Base-by-base conservation (phyloP, 129 eudicot genomes). In the Sambucus nigra region DNA sequence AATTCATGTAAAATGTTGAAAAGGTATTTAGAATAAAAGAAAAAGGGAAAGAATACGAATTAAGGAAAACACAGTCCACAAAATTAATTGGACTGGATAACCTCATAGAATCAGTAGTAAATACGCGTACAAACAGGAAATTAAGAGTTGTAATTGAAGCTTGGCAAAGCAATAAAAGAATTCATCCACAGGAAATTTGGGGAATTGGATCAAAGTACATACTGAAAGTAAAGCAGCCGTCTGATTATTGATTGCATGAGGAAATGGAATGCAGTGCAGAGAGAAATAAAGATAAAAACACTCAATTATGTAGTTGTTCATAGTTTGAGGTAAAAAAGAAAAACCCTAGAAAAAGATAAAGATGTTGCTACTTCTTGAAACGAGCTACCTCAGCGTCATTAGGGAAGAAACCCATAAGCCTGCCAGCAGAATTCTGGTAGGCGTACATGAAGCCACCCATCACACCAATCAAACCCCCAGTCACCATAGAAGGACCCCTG, bases 391-490 rank as follows among this genome's bases (percentile, higher is more conserved):
- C 99, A 58, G 79, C 87, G 8, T 82, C 99, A 11, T 91, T 91
- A 8, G 95, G 94, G 64, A 91, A 91, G 66, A 91, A 91, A 0
- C 95, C 99, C 99, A 91, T 91, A 16, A 89, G 81, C 51, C 98
- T 65, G 28, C 98, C 98, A 47, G 84, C 86, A 7, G 95, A 89
- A 60, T 89, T 91, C 80, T 91, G 95, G 52, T 85, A 85, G 0
- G 98, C 98, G 47, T 85, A 85, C 94, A 91, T 91, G 67, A 91
- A 91, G 14, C 98, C 98, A n/a, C 98, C 95, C 86, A 91, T 59
- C 12, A 91, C 47, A 9, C 99, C 99, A 14, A 91, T 91, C 48
- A 91, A 51, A 19, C 99, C 99, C 1, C 99, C 99, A 2, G 94
- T 91, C 61, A 91, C 95, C 95, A 85, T 91, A 1, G 95, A 91